Evolutionary conservation across 2,329 filamentous ascomycete species (phyloP), one percentile per base, ranked within the genome.

Genomic region (Claviceps monticola): DNA sequence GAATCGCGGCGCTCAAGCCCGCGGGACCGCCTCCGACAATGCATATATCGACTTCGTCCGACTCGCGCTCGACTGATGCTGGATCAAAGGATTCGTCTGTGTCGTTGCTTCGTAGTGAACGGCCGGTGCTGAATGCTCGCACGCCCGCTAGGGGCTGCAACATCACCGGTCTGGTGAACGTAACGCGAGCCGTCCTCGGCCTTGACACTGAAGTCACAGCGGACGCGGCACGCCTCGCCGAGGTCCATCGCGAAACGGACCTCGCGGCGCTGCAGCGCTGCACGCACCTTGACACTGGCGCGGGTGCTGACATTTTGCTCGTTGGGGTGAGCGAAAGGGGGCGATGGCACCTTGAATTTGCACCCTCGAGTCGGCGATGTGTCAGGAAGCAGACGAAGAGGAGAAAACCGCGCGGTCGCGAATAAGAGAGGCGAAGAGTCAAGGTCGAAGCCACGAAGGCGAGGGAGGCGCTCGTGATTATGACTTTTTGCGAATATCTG

Each of bases 21-120:
- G 93, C 88, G 50, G 93, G 93, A n/a, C 93, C 91, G 67, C 88
- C 93, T 62, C 93, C 93, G 51, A 98, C 82, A 62, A 98, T 97
- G 69, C 89, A 95, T 34, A 98, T 90, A 68, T 98, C 93, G 34
- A 98, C 93, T 70, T 93, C 74, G 62, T 98, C 93, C 51, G 82
- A 86, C 67, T 97, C 93, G 57, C 93, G 84, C 57, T 97, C 91
- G 53, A 90, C 74, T 51, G 68, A 70, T 23, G 71, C 68, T 8
- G 83, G 83, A 63, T 89, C 83, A 59, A 88, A 86, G 52, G 71
- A 62, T 38, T 80, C 78, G 52, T 26, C 46, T 16, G 59, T 59
- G 36, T 62, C 56, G 45, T 57, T 57, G 56, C 58, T 56, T 39
- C 64, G 59, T 26, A 62, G 56, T 41, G 56, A 55, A 29, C 58